Percentiles rank a stretch among this genome's conserved stretches.
Evolutionary conservation across 2,329 filamentous ascomycete genomes (phyloP).

Genomic region (Cladosporium colombiae): DNA sequence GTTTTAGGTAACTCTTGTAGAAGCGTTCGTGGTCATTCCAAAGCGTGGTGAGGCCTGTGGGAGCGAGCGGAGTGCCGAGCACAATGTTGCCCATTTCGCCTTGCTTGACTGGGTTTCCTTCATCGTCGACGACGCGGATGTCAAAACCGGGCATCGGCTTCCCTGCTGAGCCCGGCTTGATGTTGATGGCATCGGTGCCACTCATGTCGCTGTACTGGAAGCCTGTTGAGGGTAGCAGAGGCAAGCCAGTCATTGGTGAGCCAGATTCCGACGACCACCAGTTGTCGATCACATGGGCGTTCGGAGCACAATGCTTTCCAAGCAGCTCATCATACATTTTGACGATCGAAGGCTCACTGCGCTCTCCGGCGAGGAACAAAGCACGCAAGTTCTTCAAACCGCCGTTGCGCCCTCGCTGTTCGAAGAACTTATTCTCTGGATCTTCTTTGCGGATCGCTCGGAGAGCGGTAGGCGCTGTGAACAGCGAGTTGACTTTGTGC

Average conservation of each 20-base stretch:
- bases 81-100: conserved; percentile 92
- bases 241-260: conserved; percentile 67
- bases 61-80: conserved; percentile 76
- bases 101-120: conserved; percentile 67
- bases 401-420: conserved; percentile 63
- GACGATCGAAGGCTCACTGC: conserved; percentile 84
- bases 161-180: conserved; percentile 84
- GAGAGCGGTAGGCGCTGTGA: conserved; percentile 84
- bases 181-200: conserved; percentile 53
- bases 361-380: conserved; percentile 84
- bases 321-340: conserved; percentile 77
- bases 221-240: conserved; percentile 63
- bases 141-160: conserved; percentile 93
- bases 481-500: conserved; percentile 80
- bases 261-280: conserved; percentile 75
- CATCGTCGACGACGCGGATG: conserved; percentile 79
- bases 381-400: conserved; percentile 72
- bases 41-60: conserved; percentile 80
- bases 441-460: conserved; percentile 86
- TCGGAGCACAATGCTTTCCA: conserved; percentile 62
- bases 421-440: conserved; percentile 68
- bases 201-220: conserved; percentile 51
- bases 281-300: conserved; percentile 67
- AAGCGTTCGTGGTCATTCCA: conserved; percentile 87
- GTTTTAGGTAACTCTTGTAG: conserved; percentile 78